Evolutionary conservation across 2,329 filamentous ascomycete species (phyloP).

Genomic region (Cladophialophora bantiana): DNA sequence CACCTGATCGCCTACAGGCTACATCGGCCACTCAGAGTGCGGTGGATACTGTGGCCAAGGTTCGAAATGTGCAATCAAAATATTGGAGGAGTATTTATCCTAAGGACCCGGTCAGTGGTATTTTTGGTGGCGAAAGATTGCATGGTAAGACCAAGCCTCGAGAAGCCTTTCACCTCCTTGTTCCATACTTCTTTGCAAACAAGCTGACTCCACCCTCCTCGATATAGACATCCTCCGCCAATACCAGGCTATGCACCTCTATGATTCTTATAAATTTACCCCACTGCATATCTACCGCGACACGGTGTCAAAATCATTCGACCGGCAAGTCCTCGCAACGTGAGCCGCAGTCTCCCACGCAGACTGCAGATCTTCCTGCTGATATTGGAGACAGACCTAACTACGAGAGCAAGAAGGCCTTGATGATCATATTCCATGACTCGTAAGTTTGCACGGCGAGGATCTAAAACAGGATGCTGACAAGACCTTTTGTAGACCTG

Average conservation of each 20-base stretch:
- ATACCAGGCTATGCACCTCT: constrained; percentile 75
- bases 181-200: constrained; percentile 18
- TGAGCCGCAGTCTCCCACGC: constrained; percentile 45
- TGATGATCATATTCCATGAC: constrained; percentile 90
- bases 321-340: constrained; percentile 86
- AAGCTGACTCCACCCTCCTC: not conserved
- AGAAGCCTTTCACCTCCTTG: not conserved
- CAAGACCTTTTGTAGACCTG: constrained; percentile 60
- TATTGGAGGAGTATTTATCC: constrained; percentile 92
- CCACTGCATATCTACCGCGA: constrained; percentile 80
- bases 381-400: constrained; percentile 59
- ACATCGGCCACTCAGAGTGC: constrained; percentile 58
- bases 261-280: constrained; percentile 77
- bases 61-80: constrained; percentile 64
- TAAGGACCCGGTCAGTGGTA: constrained; percentile 61
- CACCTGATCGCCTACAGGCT: constrained; percentile 68
- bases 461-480: not conserved
- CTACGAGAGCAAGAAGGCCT: constrained; percentile 69
- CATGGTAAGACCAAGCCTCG: constrained; percentile 57
- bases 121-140: constrained; percentile 67
- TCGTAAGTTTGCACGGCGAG: constrained; percentile 33
- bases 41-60: constrained; percentile 64
- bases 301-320: constrained; percentile 75
- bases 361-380: not conserved
- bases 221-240: constrained; percentile 73